Evolutionary conservation across 768 basidiomycete species (phyloP).

Genomic region (Coprinellus micaceus): DNA sequence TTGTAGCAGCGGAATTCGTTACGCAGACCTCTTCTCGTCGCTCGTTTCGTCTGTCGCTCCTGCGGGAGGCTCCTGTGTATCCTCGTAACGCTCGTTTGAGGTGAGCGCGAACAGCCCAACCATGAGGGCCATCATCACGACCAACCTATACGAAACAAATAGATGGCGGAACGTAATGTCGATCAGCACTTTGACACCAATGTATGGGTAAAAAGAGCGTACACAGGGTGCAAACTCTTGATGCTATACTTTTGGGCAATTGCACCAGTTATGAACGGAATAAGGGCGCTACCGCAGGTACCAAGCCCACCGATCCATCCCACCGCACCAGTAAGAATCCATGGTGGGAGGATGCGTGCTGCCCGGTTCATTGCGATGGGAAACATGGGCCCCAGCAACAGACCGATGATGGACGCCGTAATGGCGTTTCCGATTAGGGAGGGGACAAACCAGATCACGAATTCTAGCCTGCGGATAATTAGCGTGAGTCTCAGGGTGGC

Average conservation of each 20-base stretch:
- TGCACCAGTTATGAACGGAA: constrained; percentile 73
- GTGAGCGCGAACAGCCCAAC: constrained; percentile 49
- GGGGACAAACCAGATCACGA: constrained; percentile 68
- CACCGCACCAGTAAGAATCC: constrained; percentile 63
- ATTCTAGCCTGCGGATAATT: constrained; percentile 43
- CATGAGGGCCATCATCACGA: constrained; percentile 60
- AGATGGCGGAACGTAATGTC: background rate
- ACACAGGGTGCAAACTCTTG: constrained; percentile 59
- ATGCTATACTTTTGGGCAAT: constrained; percentile 63
- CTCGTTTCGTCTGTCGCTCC: no score
- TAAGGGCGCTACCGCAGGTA: constrained; percentile 63
- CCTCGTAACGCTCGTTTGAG: background rate
- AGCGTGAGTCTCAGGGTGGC: no score
- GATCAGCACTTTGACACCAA: no score
- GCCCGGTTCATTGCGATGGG: constrained; percentile 72
- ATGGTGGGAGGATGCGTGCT: constrained; percentile 63
- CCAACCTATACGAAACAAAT: constrained; percentile 33
- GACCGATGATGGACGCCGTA: constrained; percentile 62
- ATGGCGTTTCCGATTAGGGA: constrained; percentile 63
- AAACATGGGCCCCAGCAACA: constrained; percentile 75
- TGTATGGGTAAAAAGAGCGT: constrained; percentile 20
- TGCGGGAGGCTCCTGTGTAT: no score
- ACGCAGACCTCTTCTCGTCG: no score
- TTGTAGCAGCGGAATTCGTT: no score
- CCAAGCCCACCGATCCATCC: constrained; percentile 70